Conservation (phyloP, 2,329 filamentous ascomycete genomes). For the Paecilomyces fulvus region DNA sequence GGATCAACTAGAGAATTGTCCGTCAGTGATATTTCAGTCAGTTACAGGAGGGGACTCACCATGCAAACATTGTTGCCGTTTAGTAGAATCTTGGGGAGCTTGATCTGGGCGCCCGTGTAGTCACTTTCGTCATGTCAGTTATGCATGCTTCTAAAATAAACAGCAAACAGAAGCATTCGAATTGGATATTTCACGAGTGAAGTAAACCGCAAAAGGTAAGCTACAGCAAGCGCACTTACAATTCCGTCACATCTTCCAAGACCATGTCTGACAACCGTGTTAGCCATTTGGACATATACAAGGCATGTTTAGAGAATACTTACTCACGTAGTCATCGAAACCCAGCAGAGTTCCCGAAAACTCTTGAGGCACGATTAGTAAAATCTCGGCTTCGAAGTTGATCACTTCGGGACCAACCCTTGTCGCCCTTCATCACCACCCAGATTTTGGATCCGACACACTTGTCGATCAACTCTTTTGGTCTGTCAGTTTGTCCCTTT, state of each 20-base stretch:
- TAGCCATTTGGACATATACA: slow-evolving; percentile 10
- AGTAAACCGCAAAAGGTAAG: background rate
- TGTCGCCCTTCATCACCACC: slow-evolving; percentile 99
- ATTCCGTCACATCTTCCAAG: slow-evolving; percentile 92
- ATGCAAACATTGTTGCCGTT: slow-evolving; percentile 99
- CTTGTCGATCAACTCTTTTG: slow-evolving; percentile 90
- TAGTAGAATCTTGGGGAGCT: slow-evolving; percentile 86
- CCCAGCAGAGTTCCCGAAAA: slow-evolving; percentile 91
- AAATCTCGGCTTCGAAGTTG: background rate
- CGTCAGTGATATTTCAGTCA: background rate
- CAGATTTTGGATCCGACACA: slow-evolving; percentile 96
- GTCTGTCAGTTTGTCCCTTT: slow-evolving; percentile 11
- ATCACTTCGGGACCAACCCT: slow-evolving; percentile 52
- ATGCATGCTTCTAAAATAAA: background rate
- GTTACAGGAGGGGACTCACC: slow-evolving; percentile 48
- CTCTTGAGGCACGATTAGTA: slow-evolving; percentile 53
- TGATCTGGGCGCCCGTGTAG: slow-evolving; percentile 78
- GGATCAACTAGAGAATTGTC: slow-evolving; percentile 53
- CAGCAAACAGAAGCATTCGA: background rate
- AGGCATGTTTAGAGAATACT: slow-evolving; percentile 40
- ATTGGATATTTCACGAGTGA: background rate
- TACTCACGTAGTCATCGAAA: slow-evolving; percentile 99
- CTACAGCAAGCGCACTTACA: slow-evolving; percentile 49
- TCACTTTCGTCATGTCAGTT: slow-evolving; percentile 52
- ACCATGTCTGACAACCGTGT: slow-evolving; percentile 70